Percentiles rank a stretch among this genome's conserved stretches.
These are phyloP conservation scores for Candida boidinii DNA, from an alignment of 805 yeast genomes.

Conservation along the genomic window DNA sequence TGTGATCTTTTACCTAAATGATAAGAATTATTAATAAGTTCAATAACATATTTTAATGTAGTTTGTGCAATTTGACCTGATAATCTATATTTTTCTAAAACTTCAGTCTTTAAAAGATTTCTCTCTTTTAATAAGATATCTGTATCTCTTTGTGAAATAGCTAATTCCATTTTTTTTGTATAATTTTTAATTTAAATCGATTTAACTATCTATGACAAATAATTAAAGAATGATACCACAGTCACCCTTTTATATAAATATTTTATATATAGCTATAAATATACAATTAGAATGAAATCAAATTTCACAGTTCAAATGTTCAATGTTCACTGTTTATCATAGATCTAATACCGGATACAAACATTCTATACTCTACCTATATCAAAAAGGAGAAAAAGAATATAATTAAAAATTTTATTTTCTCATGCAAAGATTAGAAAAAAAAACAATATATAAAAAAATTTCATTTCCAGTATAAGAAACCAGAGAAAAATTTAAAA, in stretches of 20 bases:
- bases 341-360: too few species aligned
- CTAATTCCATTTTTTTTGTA: slow-evolving; percentile 49
- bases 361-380: too few species aligned
- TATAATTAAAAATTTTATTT: background rate
- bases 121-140: slow-evolving; percentile 64
- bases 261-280: too few species aligned
- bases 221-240: too few species aligned
- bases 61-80: slow-evolving; percentile 90
- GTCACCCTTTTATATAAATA: too few species aligned
- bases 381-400: background rate
- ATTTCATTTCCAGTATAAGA: background rate
- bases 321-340: too few species aligned
- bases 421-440: background rate
- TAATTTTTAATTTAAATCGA: background rate
- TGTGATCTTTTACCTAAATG: slow-evolving; percentile 42
- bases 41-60: slow-evolving; percentile 55
- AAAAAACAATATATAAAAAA: background rate
- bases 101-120: slow-evolving; percentile 53
- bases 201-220: too few species aligned
- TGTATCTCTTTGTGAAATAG: slow-evolving; percentile 67
- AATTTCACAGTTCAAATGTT: too few species aligned
- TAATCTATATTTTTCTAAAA: slow-evolving; percentile 73
- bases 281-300: too few species aligned
- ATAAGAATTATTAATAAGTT: slow-evolving; percentile 65
- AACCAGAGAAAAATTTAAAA: background rate